phyloP scores from a whole-genome alignment of 306 rosid genomes.

The Alnus glutinosa region DNA sequence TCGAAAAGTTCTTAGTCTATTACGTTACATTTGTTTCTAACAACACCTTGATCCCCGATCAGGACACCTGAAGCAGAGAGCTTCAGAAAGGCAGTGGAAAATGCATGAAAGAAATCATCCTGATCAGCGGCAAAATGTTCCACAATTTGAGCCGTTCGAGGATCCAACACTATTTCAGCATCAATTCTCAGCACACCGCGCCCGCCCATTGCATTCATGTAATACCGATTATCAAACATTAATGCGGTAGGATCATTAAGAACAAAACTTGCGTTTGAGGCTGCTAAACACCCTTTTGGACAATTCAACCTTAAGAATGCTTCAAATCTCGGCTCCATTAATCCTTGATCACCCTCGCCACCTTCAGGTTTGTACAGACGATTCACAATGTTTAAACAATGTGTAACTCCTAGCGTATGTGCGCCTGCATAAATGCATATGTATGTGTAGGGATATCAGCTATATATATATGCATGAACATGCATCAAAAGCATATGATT shows the following conservation, averaged over 20 bases:
- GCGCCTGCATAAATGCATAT: constrained; percentile 19
- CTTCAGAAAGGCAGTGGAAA: constrained; percentile 40
- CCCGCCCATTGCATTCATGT: constrained; percentile 27
- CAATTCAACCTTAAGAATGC: constrained; percentile 28
- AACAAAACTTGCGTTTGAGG: constrained; percentile 30
- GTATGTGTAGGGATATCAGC: too few species aligned
- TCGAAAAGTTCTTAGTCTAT: neutral
- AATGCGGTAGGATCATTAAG: constrained; percentile 32
- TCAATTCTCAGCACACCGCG: constrained; percentile 35
- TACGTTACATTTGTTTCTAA: constrained; percentile 29
- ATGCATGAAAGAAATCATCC: constrained; percentile 33
- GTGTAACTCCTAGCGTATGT: constrained; percentile 36
- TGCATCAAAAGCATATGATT: neutral
- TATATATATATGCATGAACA: too few species aligned
- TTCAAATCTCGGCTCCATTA: constrained; percentile 25
- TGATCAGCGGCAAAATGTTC: constrained; percentile 10
- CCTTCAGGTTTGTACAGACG: constrained; percentile 23
- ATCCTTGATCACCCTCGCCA: constrained; percentile 8
- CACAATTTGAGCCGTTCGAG: constrained; percentile 17
- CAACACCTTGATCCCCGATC: constrained; percentile 27
- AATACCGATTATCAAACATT: constrained; percentile 30
- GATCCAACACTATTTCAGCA: constrained; percentile 33
- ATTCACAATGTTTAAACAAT: constrained; percentile 25
- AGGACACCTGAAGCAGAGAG: constrained; percentile 32
- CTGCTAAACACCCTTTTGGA: constrained; percentile 13